Base-by-base conservation (phyloP, 2,329 filamentous ascomycete genomes). In the Arthrobotrys pseudoclavata region DNA sequence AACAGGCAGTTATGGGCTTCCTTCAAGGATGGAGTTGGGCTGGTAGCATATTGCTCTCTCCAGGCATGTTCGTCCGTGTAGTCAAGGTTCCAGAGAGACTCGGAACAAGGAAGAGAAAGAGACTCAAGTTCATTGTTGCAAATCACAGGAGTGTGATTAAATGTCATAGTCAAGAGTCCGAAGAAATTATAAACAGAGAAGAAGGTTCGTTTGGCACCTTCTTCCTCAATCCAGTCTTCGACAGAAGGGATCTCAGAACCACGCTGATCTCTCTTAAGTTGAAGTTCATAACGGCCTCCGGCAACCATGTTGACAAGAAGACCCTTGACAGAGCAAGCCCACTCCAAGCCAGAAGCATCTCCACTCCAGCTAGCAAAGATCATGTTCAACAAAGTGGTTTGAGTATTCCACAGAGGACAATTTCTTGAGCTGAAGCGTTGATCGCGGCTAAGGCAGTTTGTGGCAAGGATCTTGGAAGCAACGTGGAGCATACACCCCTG, bases 181-280 rank as follows among this genome's bases (percentile, higher is more conserved):
- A 98, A 98, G 88, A 98, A 98, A 84, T 98, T 97, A 86, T 98
- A 99, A 76, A 98, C 96, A 0, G 96, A 95, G 82, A 97, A 99
- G 85, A 98, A 99, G 0, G 96, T 98, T 78, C 96, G 92, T 76
- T 95, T 90, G 84, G 96, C 97, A 62, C 95, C 94, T 85, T 99
- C 96, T 82, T 99, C 96, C 82, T 97, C 94, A 52, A 98, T 91
- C 96, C 96, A 99, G 83, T 98, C 93, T 15, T 91, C 88, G 71
- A 94, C 92, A 45, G 89, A 93, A 0, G 95, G 93, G 78, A 88
- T 87, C 29, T 89, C 87, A 52, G 89, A 91, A 81, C 93, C 91
- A 70, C 96, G 93, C 79, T 92, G 93, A 83, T 98, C 95, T 69
- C 92, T 92, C 18, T 96, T 92, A 78, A 97, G 88, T 87, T 97